Base-by-base conservation (phyloP, 257 asterid species). In the Salvia rosmarinus region DNA sequence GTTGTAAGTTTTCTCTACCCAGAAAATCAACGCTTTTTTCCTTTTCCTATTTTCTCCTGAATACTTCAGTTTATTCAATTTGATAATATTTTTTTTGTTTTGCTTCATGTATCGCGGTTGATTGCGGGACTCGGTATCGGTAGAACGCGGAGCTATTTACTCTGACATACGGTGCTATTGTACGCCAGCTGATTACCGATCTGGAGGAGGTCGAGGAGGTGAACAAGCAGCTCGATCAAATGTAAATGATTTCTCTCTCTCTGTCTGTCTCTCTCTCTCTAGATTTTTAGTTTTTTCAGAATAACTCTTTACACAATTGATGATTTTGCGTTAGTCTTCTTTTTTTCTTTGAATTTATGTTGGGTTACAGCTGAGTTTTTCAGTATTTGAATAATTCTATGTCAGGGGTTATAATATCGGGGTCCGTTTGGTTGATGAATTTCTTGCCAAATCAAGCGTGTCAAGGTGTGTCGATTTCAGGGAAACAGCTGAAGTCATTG, bases 181-280 rank as follows among this genome's bases (percentile, higher is more conserved):
- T 95, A 65, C 92, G 99, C 72, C 99, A 95, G 85, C 81, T 95
- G 81, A 71, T 91, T 21, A 91, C 98, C 64, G 98, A 95, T 91
- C 89, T 91, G 85, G 98, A 95, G 83, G 98, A 95, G 83, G 99
- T 95, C 50, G 97, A 88, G 70, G 99, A 94, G 83, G 99, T 89
- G 81, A 91, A 91, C 79, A 94, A 91, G 50, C 98, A 95, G 87
- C 98, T 91, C 57, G 97, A 95, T 80, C 99, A 88, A 80, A 91
- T 91, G 97, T 95, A 81, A 79, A 52, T 70, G 46, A 20, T 68
- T 60, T 16, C 0, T 1, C 19, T 1, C 19, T 52, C 0, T 52
- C 28, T 54, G 7, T n/a, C n/a, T n/a, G n/a, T n/a, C n/a, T n/a
- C n/a, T n/a, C n/a, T 4, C 10, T 1, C 9, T 52, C 0, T 54